Conservation (phyloP, 2,329 filamentous ascomycete genomes). For the Trichoderma brevicompactum region DNA sequence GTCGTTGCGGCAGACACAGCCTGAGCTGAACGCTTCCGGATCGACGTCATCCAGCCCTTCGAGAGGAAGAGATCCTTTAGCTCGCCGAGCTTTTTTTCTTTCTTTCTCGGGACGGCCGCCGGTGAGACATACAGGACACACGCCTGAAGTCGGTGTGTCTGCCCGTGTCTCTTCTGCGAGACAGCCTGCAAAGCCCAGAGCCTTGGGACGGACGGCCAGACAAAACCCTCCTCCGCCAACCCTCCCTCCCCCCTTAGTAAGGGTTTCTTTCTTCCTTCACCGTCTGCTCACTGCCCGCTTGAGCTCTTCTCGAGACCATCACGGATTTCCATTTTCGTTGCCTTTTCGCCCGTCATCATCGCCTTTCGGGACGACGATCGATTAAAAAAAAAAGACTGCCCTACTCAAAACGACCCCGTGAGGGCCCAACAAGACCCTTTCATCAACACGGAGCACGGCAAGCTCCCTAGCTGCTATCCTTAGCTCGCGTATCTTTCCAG, state of each 20-base stretch:
- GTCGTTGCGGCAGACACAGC: not conserved
- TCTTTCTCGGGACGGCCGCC: not conserved
- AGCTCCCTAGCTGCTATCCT: slow-evolving; percentile 15
- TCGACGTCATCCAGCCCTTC: slow-evolving; percentile 18
- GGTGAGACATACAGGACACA: slow-evolving; percentile 14
- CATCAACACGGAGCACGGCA: not conserved
- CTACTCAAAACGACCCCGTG: not conserved
- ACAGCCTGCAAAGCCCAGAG: slow-evolving; percentile 16
- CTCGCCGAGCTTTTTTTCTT: not conserved
- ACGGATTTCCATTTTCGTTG: not conserved
- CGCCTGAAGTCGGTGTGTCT: slow-evolving; percentile 18
- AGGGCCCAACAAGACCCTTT: not conserved
- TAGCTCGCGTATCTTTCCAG: not conserved
- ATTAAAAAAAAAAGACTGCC: not conserved
- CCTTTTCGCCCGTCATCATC: not conserved
- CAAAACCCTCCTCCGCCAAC: not conserved
- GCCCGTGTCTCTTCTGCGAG: slow-evolving; percentile 6
- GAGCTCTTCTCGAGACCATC: not conserved
- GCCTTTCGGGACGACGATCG: not conserved
- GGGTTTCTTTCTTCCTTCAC: slow-evolving; percentile 3
- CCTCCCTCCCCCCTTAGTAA: slow-evolving; percentile 12
- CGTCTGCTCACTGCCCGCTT: not conserved
- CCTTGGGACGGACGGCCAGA: not conserved
- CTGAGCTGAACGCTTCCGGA: slow-evolving; percentile 7
- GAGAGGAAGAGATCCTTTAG: not conserved